Evolutionary conservation across 176 grass and related monocot genomes (phyloP).

Genomic region (Eragrostis curvula): DNA sequence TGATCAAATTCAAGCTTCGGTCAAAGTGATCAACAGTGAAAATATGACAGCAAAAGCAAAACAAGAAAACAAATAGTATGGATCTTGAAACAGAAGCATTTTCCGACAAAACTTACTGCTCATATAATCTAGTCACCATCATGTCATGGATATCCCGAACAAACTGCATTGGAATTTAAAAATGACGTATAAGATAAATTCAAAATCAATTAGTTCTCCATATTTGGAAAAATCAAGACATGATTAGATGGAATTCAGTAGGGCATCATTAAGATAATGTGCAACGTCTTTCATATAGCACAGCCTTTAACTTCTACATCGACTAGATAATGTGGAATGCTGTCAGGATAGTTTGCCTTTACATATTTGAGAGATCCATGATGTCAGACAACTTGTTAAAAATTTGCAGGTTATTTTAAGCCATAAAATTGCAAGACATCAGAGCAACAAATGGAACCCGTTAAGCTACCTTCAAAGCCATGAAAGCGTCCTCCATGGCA

Average conservation of each 20-base stretch:
- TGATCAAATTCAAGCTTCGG: slow-evolving; percentile 19
- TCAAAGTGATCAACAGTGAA: slow-evolving; percentile 26
- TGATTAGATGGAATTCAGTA: slow-evolving; percentile 23
- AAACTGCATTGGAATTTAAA: slow-evolving; percentile 73
- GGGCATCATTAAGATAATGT: slow-evolving; percentile 8
- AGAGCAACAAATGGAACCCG: neutral
- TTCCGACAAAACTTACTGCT: slow-evolving; percentile 63
- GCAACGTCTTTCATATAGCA: neutral
- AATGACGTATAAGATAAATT: slow-evolving; percentile 23
- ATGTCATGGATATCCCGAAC: slow-evolving; percentile 90
- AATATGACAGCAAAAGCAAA: slow-evolving; percentile 25
- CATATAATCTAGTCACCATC: slow-evolving; percentile 81
- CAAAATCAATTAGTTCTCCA: slow-evolving; percentile 5
- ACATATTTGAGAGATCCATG: neutral
- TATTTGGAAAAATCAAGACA: slow-evolving; percentile 24
- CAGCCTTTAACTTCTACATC: neutral
- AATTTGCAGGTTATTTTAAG: slow-evolving; percentile 24
- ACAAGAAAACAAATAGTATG: neutral
- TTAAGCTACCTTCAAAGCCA: slow-evolving; percentile 87
- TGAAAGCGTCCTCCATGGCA: slow-evolving; percentile 96
- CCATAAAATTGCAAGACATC: neutral
- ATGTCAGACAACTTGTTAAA: neutral
- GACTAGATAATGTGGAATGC: neutral
- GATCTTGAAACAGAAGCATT: neutral
- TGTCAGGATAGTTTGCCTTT: neutral